These are phyloP conservation scores for Monilinia polystroma DNA, from an alignment of 2,329 filamentous ascomycete species.

Conservation along the genomic window DNA sequence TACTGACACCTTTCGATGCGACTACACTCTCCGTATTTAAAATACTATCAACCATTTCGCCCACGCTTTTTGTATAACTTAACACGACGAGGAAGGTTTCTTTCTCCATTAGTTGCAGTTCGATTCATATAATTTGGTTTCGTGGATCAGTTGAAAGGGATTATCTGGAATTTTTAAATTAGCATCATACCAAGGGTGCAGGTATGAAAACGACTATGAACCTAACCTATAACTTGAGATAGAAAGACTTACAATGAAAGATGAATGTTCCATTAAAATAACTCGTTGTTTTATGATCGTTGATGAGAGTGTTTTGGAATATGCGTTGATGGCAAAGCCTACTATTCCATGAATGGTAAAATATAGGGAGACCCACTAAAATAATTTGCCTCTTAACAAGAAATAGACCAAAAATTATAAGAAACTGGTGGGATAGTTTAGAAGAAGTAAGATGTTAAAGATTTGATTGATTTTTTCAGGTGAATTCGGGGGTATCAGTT, in stretches of 20 bases:
- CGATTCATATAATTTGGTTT: background rate
- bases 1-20: rapidly evolving
- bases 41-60: background rate
- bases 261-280: rapidly evolving
- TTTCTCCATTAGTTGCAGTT: background rate
- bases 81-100: background rate
- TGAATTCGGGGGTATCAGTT: too few relatives aligned
- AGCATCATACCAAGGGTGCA: background rate
- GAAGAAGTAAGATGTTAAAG: too few relatives aligned
- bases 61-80: background rate
- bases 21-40: background rate
- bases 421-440: too few relatives aligned
- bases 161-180: background rate
- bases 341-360: background rate
- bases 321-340: background rate
- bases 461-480: background rate
- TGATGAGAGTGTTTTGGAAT: background rate
- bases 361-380: background rate
- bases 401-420: too few relatives aligned
- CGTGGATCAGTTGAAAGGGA: background rate
- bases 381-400: too few relatives aligned
- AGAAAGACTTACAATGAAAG: background rate
- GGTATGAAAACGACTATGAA: rapidly evolving
- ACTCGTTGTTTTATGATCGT: background rate
- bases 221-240: background rate